Evolutionary conservation across 805 yeast genomes (phyloP).

Genomic region (Saturnispora diversa): DNA sequence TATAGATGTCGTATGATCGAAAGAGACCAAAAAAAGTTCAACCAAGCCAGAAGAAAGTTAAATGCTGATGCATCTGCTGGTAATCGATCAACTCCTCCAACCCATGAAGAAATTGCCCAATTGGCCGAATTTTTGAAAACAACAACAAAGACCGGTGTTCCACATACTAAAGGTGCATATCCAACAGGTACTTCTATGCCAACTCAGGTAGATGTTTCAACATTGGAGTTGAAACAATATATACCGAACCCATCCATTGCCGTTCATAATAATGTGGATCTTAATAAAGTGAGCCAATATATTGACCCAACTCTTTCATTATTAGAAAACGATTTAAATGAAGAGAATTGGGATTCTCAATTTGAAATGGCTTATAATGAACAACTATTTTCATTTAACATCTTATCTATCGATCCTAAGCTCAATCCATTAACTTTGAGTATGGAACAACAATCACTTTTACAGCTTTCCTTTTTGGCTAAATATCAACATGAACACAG

Average conservation of each 20-base stretch:
- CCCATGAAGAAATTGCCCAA: constrained; percentile 16
- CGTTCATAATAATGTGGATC: constrained; percentile 4
- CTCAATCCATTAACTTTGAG: constrained; percentile 18
- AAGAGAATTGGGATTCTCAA: constrained; percentile 13
- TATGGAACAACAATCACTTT: constrained; percentile 18
- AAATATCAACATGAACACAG: constrained; percentile 20
- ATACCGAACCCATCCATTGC: constrained; percentile 3
- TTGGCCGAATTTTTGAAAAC: constrained; percentile 16
- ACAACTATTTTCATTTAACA: constrained; percentile 18
- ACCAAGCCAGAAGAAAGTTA: constrained; percentile 21
- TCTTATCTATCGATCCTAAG: constrained; percentile 21
- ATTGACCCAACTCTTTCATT: constrained; percentile 16
- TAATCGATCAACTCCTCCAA: constrained; percentile 15
- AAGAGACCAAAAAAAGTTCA: constrained; percentile 32
- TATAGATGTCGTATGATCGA: constrained; percentile 52
- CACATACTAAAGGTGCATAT: constrained; percentile 11
- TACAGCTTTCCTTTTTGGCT: constrained; percentile 18
- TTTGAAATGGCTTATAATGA: constrained; percentile 17
- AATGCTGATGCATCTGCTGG: constrained; percentile 16
- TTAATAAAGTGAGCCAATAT: constrained; percentile 7
- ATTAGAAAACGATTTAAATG: constrained; percentile 9
- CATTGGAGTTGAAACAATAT: constrained; percentile 10
- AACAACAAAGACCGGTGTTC: constrained; percentile 10
- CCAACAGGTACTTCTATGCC: constrained; percentile 18
- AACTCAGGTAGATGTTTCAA: constrained; percentile 10